A percentile compares a stretch with the other conserved stretches of the same genome.
Evolutionary conservation across 75 land plant genomes (phyloP).

Genomic region (Pinus taeda): DNA sequence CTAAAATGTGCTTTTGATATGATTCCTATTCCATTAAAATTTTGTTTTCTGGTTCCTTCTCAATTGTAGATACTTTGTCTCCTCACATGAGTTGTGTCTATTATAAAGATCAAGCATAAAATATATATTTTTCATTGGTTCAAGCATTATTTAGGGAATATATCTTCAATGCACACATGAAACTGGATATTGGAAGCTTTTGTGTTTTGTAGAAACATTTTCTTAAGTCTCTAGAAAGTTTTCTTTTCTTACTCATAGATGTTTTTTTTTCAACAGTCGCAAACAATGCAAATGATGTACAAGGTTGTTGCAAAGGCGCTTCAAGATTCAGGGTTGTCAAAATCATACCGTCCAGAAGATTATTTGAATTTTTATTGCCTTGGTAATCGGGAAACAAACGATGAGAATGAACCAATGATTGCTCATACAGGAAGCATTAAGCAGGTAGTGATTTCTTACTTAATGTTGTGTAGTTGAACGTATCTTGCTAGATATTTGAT

Average conservation of each 20-base stretch:
- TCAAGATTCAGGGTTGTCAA: slow-evolving; percentile 20
- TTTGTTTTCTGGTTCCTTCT: not conserved
- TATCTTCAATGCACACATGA: not conserved
- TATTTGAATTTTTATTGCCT: slow-evolving; percentile 84
- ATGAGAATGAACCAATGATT: slow-evolving; percentile 11
- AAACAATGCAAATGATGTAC: slow-evolving; percentile 89
- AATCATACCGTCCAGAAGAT: slow-evolving; percentile 53
- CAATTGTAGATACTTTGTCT: not conserved
- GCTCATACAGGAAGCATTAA: not conserved
- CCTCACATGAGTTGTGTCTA: not conserved
- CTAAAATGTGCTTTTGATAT: no score
- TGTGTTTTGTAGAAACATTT: not conserved
- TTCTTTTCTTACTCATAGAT: not conserved
- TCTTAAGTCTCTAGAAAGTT: not conserved
- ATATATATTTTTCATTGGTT: not conserved
- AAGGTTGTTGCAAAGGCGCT: slow-evolving; percentile 56
- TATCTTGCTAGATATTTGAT: not conserved
- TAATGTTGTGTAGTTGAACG: not conserved
- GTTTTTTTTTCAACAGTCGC: slow-evolving; percentile 33
- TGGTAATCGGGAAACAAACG: slow-evolving; percentile 58
- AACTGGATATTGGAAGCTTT: not conserved
- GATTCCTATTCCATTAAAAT: not conserved
- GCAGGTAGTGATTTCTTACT: not conserved
- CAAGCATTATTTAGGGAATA: not conserved
- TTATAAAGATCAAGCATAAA: not conserved